phyloP scores from a whole-genome alignment of 2,329 filamentous ascomycete genomes.

The Aspergillus arachidicola region DNA sequence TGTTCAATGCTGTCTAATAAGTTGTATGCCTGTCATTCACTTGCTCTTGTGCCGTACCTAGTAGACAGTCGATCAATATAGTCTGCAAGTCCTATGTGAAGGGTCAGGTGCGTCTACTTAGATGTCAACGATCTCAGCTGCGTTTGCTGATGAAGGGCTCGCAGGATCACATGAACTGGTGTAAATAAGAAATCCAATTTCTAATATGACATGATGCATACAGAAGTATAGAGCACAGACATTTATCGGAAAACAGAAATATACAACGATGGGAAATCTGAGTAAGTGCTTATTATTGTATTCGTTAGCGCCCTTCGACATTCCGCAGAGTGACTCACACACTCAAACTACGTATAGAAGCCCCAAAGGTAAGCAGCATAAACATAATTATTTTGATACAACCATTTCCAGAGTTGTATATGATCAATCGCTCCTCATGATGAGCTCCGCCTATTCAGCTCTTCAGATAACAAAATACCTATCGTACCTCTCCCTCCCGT shows the following conservation, averaged over 20 bases:
- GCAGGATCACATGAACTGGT: background rate
- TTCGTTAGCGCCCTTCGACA: no score
- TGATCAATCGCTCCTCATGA: background rate
- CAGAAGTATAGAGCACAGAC: background rate
- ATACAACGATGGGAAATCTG: no score
- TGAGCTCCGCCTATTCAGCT: slow-evolving; percentile 29
- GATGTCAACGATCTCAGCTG: no score
- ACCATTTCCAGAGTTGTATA: background rate
- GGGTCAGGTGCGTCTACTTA: no score
- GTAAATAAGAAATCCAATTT: background rate
- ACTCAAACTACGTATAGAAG: background rate
- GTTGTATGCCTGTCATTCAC: background rate
- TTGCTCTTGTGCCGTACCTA: background rate
- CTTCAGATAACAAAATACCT: slow-evolving; percentile 37
- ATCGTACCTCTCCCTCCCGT: slow-evolving; percentile 32
- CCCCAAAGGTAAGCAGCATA: background rate
- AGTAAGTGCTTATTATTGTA: no score
- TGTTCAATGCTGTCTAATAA: background rate
- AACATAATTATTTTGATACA: fast-evolving
- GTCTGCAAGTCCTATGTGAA: no score
- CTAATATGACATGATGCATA: no score
- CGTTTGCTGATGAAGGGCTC: background rate
- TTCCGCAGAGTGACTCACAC: background rate
- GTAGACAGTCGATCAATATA: background rate
- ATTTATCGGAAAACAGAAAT: no score